Conservation (phyloP, 2,329 filamentous ascomycete species). For the Aspergillus tamarii region DNA sequence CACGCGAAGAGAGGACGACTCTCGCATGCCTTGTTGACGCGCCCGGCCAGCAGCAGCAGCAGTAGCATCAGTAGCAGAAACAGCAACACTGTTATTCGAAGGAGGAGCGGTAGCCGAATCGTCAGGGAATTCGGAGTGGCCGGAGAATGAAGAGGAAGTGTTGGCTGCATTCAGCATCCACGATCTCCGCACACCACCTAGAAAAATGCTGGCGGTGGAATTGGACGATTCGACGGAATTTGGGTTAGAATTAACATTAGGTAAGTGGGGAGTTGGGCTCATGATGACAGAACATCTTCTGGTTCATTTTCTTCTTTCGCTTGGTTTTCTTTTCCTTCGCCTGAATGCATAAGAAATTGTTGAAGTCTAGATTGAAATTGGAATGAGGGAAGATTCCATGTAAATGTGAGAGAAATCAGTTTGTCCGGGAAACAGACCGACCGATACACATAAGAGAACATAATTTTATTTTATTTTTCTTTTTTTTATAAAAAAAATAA, state of each 20-base stretch:
- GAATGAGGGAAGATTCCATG: background rate
- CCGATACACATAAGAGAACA: background rate
- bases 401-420: background rate
- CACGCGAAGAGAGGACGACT: constrained; percentile 9
- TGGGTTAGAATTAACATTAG: constrained; percentile 16
- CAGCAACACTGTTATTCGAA: background rate
- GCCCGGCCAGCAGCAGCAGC: constrained; percentile 1
- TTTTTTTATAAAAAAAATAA: too few relatives aligned
- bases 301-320: background rate
- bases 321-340: background rate
- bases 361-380: background rate
- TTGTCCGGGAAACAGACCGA: background rate
- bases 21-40: constrained; percentile 20
- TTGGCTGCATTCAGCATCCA: constrained; percentile 40
- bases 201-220: constrained; percentile 44
- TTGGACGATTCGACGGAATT: constrained; percentile 33
- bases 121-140: background rate
- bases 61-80: background rate
- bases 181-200: constrained; percentile 41
- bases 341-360: background rate
- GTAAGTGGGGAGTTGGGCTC: constrained; percentile 16
- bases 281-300: constrained; percentile 12
- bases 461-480: too few relatives aligned
- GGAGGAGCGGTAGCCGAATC: background rate
- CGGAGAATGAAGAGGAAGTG: background rate